A percentile compares a stretch with the other conserved stretches of the same genome.
phyloP scores from a whole-genome alignment of 257 asterid genomes.

The Fraxinus americana region DNA sequence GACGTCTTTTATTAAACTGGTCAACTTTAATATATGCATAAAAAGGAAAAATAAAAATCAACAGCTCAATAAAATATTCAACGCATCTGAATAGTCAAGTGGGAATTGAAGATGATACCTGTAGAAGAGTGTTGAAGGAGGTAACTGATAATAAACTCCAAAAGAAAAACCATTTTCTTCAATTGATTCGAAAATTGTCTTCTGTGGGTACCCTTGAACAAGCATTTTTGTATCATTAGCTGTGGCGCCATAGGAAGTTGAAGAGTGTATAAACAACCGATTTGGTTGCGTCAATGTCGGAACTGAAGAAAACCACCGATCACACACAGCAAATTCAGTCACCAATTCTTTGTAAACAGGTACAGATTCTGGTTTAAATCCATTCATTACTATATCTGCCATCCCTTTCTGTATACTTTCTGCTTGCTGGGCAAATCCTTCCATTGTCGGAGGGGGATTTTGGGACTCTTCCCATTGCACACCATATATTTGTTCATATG shows the following conservation, averaged over 20 bases:
- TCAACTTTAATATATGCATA: background rate
- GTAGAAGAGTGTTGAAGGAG: conserved; percentile 69
- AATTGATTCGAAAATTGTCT: conserved; percentile 70
- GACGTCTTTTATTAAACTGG: too few species aligned
- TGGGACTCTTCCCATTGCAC: conserved; percentile 36
- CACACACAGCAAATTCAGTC: conserved; percentile 69
- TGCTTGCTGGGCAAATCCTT: conserved; percentile 67
- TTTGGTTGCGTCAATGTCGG: conserved; percentile 86
- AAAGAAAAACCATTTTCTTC: conserved; percentile 56
- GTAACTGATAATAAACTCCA: conserved; percentile 69
- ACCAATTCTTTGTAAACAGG: conserved; percentile 58
- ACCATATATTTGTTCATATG: conserved; percentile 59
- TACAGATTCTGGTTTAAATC: conserved; percentile 56
- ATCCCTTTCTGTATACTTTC: conserved; percentile 45
- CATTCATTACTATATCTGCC: conserved; percentile 62
- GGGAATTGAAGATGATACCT: conserved; percentile 28
- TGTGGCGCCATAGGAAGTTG: conserved; percentile 64
- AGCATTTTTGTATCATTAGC: conserved; percentile 38
- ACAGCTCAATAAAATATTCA: background rate
- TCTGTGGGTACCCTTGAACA: conserved; percentile 66
- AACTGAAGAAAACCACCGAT: conserved; percentile 73
- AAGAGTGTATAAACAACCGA: conserved; percentile 67
- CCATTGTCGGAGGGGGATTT: conserved; percentile 46
- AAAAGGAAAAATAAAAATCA: background rate
- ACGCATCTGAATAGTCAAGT: background rate